A percentile compares a stretch with the other conserved stretches of the same genome.
phyloP scores from a whole-genome alignment of 805 yeast genomes.

The Naumovozyma dairenensis region DNA sequence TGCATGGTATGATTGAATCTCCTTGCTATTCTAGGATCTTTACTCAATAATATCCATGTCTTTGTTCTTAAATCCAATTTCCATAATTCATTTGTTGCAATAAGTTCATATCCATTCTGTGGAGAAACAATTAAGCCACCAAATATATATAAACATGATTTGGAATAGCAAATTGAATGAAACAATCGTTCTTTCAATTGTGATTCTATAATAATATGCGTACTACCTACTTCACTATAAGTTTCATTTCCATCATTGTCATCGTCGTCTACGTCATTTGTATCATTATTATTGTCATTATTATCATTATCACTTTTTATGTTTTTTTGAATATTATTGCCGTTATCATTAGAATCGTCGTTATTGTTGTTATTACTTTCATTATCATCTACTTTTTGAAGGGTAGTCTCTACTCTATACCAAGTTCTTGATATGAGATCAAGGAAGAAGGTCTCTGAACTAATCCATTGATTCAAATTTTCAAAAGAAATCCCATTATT shows the following conservation, averaged over 20 bases:
- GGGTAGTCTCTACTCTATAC: conserved; percentile 33
- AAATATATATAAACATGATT: conserved; percentile 43
- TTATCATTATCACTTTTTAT: background rate
- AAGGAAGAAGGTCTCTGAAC: conserved; percentile 53
- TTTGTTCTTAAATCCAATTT: conserved; percentile 42
- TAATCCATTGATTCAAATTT: conserved; percentile 33
- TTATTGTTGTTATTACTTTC: background rate
- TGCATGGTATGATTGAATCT: conserved; percentile 47
- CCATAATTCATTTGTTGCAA: conserved; percentile 64
- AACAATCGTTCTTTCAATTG: conserved; percentile 36
- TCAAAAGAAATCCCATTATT: conserved; percentile 15
- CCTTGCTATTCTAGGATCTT: conserved; percentile 26
- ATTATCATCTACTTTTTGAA: conserved; percentile 1
- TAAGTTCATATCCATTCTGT: conserved; percentile 28
- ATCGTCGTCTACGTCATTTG: conserved; percentile 6
- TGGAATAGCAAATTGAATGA: conserved; percentile 46
- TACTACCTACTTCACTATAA: background rate
- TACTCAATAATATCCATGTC: conserved; percentile 45
- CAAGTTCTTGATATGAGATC: conserved; percentile 51
- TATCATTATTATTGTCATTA: conserved; percentile 1
- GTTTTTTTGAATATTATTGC: background rate
- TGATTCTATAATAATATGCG: background rate
- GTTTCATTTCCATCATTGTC: background rate
- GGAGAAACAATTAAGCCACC: conserved; percentile 52
- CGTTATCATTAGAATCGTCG: background rate